Percentiles rank a stretch among this genome's conserved stretches.
Conservation (phyloP, 2,329 filamentous ascomycete genomes). For the Colletotrichum truncatum region DNA sequence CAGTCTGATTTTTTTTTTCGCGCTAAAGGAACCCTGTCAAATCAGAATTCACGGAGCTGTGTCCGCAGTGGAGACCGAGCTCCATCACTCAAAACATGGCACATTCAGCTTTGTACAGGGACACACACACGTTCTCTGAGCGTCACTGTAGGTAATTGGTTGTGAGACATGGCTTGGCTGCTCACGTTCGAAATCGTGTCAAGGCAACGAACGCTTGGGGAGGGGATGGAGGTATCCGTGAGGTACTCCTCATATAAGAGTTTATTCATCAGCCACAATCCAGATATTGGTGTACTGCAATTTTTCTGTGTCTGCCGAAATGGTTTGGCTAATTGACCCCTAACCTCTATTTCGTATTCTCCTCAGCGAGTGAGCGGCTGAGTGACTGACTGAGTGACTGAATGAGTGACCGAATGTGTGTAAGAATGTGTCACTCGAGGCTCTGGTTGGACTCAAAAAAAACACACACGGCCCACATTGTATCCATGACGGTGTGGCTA, state of each 20-base stretch:
- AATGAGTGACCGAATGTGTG: no score
- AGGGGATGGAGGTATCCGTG: no score
- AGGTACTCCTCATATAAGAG: no score
- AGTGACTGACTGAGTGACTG: no score
- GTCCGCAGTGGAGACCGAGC: constrained; percentile 9
- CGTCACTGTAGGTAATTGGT: neutral
- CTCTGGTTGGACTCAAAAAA: neutral
- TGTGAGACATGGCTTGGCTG: neutral
- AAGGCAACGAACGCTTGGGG: no score
- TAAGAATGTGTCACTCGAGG: neutral
- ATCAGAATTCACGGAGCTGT: neutral
- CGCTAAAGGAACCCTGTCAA: constrained; percentile 2
- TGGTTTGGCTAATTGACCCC: no score
- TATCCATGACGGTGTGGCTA: constrained; percentile 12
- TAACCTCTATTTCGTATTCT: no score
- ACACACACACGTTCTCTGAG: neutral
- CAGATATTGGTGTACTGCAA: no score
- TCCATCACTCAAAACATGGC: neutral
- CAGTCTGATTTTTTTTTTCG: constrained; percentile 20
- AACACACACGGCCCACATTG: neutral
- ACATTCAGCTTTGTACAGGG: neutral
- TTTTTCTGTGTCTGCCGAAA: no score
- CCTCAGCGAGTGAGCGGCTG: no score
- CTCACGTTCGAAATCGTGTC: no score
- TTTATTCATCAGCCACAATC: no score